These are phyloP conservation scores for Candida peoriensis DNA, from an alignment of 805 yeast genomes.

Conservation along the genomic window DNA sequence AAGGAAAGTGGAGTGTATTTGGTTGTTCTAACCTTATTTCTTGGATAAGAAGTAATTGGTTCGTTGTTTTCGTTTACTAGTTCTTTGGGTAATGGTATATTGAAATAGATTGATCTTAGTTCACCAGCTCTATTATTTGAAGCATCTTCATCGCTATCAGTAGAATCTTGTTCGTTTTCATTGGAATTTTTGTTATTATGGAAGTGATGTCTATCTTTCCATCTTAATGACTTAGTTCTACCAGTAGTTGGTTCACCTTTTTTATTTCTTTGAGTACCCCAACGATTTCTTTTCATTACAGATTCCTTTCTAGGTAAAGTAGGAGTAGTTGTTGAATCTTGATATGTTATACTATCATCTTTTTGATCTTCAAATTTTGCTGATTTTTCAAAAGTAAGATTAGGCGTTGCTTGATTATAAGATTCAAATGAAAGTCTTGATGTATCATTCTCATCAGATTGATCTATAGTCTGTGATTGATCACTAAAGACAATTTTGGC, in stretches of 20 bases:
- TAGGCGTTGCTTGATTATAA: constrained; percentile 24
- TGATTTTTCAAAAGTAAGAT: constrained; percentile 14
- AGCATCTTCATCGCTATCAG: constrained; percentile 29
- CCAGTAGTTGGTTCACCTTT: constrained; percentile 60
- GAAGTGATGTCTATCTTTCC: constrained; percentile 32
- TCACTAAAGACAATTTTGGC: constrained; percentile 22
- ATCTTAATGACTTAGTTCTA: constrained; percentile 56
- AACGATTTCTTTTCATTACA: constrained; percentile 69
- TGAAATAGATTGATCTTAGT: constrained; percentile 18
- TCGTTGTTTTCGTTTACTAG: constrained; percentile 9
- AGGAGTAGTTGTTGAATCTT: too few relatives aligned
- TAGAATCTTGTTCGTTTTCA: constrained; percentile 21
- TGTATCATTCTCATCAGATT: constrained; percentile 4
- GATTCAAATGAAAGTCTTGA: constrained; percentile 17
- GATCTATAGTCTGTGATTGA: constrained; percentile 15
- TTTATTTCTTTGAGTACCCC: constrained; percentile 85
- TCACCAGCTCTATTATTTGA: constrained; percentile 33
- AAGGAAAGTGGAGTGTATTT: constrained; percentile 90
- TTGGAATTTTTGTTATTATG: constrained; percentile 30
- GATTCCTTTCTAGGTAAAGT: constrained; percentile 37
- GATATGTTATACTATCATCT: constrained; percentile 12
- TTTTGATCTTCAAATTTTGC: constrained; percentile 22
- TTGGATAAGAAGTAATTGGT: background rate
- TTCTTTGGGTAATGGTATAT: constrained; percentile 10
- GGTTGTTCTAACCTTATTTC: constrained; percentile 86